Evolutionary conservation across 495 filamentous ascomycete species (phyloP), one percentile per base, ranked within the genome.

Genomic region (Extremus antarcticus): DNA sequence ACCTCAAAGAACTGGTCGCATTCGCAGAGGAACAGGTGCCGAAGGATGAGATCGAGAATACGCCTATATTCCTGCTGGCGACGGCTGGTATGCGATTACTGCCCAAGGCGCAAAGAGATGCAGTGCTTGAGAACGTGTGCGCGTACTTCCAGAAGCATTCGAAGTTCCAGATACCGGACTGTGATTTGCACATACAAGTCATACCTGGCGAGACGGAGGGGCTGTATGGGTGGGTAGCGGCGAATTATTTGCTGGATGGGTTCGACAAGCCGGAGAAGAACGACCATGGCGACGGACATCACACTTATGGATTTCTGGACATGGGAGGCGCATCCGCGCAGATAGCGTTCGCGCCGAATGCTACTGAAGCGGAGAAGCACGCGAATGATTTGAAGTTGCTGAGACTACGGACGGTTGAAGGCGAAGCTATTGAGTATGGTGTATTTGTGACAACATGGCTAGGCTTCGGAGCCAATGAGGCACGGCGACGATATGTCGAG

Each of bases 301-400:
- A 92, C 63, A 99, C 92, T 0, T 99, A 97, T 67, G 92, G 92
- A 0, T 99, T 99, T 66, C 70, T 99, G 50, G 92, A 99, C 67
- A 97, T 99, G 92, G 92, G 92, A 23, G 92, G 92, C 17, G 92
- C 92, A 17, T 96, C 90, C 0, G 90, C 92, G 19, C 92, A 97
- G 67, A 96, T 99, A 61, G 92, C 92, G 4, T 99, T 99, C 67
- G 89, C 90, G 10, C 92, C 92, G 0, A 99, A 99, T 67, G 70
- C 78, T 13, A 99, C 92, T 0, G 92, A 97, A 64, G 83, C 88
- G 4, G 76, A 83, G 59, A 94, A 90, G 58, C 92, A 99, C 66
- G 85, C 86, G 1, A 81, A 95, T 54, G 90, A 97, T 65, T 73
- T 99, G 43, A 95, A 86, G 53, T 63, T 97, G 32, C 65, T 99